phyloP scores from a whole-genome alignment of 202 grass and related monocot genomes.

The Eragrostis tef region DNA sequence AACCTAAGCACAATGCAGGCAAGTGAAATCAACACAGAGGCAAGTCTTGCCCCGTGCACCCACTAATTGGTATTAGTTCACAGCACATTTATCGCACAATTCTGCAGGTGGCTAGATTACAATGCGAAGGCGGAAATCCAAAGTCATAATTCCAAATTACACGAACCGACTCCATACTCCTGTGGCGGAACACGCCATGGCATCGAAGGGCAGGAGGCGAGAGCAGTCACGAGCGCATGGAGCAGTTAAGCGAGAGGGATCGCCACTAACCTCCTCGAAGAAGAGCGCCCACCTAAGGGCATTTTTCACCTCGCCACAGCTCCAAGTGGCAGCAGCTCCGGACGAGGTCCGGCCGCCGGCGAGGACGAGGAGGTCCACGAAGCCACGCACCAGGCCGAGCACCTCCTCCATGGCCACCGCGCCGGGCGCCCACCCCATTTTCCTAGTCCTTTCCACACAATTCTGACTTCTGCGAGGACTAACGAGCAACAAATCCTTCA shows the following conservation, averaged over 20 bases:
- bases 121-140: background rate
- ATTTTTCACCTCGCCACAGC: slow-evolving; percentile 51
- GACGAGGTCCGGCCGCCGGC: slow-evolving; percentile 70
- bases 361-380: slow-evolving; percentile 83
- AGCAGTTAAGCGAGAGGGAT: slow-evolving; percentile 13
- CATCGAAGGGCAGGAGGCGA: slow-evolving; percentile 2
- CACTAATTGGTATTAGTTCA: background rate
- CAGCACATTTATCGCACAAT: background rate
- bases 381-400: slow-evolving; percentile 56
- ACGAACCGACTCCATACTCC: background rate
- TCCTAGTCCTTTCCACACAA: background rate
- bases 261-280: slow-evolving; percentile 76
- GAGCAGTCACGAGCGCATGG: background rate
- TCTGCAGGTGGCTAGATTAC: background rate
- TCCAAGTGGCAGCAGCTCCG: slow-evolving; percentile 56
- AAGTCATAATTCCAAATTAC: background rate
- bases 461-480: slow-evolving; percentile 27
- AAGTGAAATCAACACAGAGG: slow-evolving; percentile 4
- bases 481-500: background rate
- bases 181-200: background rate
- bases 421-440: slow-evolving; percentile 66
- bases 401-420: slow-evolving; percentile 58
- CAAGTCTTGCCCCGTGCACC: background rate
- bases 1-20: slow-evolving; percentile 51
- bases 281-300: slow-evolving; percentile 71